Evolutionary conservation across 768 basidiomycete genomes (phyloP), one percentile per base, ranked within the genome.

Genomic region (Lanmaoa rubissima): DNA sequence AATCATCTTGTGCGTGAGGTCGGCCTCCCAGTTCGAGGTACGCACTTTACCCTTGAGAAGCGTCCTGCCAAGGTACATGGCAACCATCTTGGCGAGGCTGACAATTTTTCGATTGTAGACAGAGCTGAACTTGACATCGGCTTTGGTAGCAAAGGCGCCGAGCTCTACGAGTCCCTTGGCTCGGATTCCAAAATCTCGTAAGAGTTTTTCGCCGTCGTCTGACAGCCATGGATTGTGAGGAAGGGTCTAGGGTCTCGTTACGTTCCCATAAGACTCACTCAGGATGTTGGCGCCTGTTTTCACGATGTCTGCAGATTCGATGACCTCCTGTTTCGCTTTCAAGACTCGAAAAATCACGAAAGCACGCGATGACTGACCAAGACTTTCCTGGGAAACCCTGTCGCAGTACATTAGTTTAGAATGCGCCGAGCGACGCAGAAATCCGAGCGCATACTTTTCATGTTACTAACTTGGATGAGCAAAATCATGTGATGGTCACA

Each of bases 201-300:
- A 76, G 19, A 82, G 74, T 57, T 82, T 82, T 59, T 72, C 63
- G 5, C 79, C 81, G 31, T 82, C 81, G 32, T 78, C 81, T 81
- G 19, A 39, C 7, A 17, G 26, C 12, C 12, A n/a, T 6, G 1
- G 1, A 31, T 7, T 1, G 36, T 59, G 46, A 56, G 28, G 4
- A 31, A 13, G 14, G 5, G 1, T 54, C 12, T 45, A 13, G 14
- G 5, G 1, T 54, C 12, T 45, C 26, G 0, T 16, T 12, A n/a
- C 0, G 19, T 16, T 11, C 9, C 3, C 14, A 35, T 19, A 35
- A 63, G 28, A 71, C 78, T 53, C 49, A 81, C 80, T 75, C 31
- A 73, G 66, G 50, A 81, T 82, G 53, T 81, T 81, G 8, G 73
- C 79, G 17, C 82, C 82, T 4, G 74, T 67, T 60, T 83, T 82